These are phyloP conservation scores for Corymbia citriodora DNA, from an alignment of 441 rosid species.

Conservation along the genomic window DNA sequence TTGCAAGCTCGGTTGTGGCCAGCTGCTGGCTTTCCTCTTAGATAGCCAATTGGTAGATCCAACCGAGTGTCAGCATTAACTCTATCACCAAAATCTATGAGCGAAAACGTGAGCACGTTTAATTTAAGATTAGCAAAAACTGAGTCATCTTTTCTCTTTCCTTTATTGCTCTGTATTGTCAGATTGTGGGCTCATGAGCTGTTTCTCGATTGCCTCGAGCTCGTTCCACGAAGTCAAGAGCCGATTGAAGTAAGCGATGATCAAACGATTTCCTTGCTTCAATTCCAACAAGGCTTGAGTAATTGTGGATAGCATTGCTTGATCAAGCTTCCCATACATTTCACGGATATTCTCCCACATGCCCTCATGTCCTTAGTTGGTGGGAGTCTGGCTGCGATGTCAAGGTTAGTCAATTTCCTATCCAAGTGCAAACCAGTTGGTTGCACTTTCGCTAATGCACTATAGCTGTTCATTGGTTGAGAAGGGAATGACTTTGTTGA, in stretches of 20 bases:
- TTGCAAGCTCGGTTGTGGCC: rapidly evolving
- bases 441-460: rapidly evolving
- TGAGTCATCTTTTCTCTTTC: not conserved
- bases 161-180: rapidly evolving
- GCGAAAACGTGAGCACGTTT: rapidly evolving
- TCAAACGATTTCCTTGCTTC: not conserved
- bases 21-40: not conserved
- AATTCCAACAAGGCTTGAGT: not conserved
- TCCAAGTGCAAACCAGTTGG: too few relatives aligned
- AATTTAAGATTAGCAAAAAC: not conserved
- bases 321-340: not conserved
- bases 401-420: not conserved
- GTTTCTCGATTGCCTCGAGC: rapidly evolving
- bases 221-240: not conserved
- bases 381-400: not conserved
- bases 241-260: not conserved
- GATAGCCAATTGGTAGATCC: not conserved
- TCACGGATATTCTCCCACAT: not conserved
- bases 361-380: not conserved
- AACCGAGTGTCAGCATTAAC: rapidly evolving
- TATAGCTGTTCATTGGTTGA: too few relatives aligned
- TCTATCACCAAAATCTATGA: not conserved
- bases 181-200: rapidly evolving
- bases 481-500: too few relatives aligned
- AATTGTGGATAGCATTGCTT: too few relatives aligned